phyloP scores from a whole-genome alignment of 441 rosid species.

The Eruca vesicaria region DNA sequence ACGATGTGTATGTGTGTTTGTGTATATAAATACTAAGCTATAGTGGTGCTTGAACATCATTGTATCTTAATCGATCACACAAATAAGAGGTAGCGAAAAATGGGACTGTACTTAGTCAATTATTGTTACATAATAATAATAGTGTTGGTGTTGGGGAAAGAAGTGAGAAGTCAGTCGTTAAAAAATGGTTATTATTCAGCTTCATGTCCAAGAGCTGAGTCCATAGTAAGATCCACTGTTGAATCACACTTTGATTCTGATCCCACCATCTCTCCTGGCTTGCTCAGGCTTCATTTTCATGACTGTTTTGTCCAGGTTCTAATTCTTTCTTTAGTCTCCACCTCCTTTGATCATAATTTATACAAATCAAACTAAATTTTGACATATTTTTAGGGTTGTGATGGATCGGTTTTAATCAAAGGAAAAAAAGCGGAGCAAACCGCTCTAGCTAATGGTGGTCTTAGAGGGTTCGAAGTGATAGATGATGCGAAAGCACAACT shows the following conservation, averaged over 20 bases:
- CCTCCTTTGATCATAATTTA: background rate
- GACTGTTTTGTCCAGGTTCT: constrained; percentile 55
- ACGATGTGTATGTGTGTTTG: background rate
- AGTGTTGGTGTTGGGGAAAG: constrained; percentile 14
- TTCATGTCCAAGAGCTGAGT: constrained; percentile 50
- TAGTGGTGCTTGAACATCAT: constrained; percentile 9
- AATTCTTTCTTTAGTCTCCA: background rate
- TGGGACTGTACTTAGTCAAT: constrained; percentile 36
- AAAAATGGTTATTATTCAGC: constrained; percentile 53
- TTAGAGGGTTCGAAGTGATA: constrained; percentile 52
- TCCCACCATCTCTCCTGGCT: constrained; percentile 48
- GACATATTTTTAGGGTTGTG: constrained; percentile 46
- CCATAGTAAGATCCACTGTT: constrained; percentile 47
- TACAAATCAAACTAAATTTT: background rate
- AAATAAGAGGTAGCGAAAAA: constrained; percentile 16
- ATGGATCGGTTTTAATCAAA: constrained; percentile 51
- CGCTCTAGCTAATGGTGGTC: constrained; percentile 43
- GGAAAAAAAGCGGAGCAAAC: constrained; percentile 49
- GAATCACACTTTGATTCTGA: constrained; percentile 47
- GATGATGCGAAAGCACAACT: constrained; percentile 54
- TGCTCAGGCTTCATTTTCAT: constrained; percentile 53
- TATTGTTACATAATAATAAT: constrained; percentile 25
- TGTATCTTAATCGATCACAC: constrained; percentile 8
- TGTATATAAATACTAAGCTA: background rate
- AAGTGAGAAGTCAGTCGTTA: constrained; percentile 44